These are phyloP conservation scores for Uronychia setigera DNA, from an alignment of 73 alveolate genomes.

Conservation along the genomic window DNA sequence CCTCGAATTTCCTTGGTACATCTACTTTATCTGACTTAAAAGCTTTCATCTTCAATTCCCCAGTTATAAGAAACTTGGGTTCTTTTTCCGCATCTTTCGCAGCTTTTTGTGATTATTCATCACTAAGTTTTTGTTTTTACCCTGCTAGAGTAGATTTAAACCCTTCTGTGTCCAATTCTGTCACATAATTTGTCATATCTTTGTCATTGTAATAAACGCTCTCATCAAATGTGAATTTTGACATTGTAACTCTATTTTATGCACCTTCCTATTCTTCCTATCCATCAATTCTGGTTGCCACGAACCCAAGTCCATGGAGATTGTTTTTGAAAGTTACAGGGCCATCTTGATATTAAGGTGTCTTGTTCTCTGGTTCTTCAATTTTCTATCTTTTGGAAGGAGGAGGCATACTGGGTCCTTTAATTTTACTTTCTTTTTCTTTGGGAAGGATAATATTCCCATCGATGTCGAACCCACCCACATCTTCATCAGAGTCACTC, in stretches of 20 bases:
- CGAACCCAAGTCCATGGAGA: slow-evolving; percentile 22
- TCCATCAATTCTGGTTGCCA: not conserved
- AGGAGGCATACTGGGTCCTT: slow-evolving; percentile 41
- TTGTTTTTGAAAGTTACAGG: not conserved
- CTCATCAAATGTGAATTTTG: not conserved
- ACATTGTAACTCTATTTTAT: not conserved
- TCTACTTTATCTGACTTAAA: not conserved
- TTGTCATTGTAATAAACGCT: not conserved
- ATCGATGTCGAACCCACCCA: not conserved
- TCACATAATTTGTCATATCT: not conserved
- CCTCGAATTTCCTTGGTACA: not conserved
- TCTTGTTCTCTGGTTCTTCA: not conserved
- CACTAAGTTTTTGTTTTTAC: not conserved
- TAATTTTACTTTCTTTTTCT: not conserved
- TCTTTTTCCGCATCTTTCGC: not conserved
- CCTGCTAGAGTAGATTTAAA: not conserved
- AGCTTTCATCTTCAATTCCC: not conserved
- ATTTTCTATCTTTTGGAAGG: not conserved
- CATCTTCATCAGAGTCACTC: not conserved
- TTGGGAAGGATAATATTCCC: not conserved
- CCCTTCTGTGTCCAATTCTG: slow-evolving; percentile 1
- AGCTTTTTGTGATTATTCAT: not conserved
- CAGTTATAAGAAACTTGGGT: not conserved
- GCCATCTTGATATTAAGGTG: too few species aligned
- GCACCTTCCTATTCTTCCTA: not conserved